These are phyloP conservation scores for Psilocybe cyanescens DNA, from an alignment of 768 basidiomycete genomes.

Conservation along the genomic window DNA sequence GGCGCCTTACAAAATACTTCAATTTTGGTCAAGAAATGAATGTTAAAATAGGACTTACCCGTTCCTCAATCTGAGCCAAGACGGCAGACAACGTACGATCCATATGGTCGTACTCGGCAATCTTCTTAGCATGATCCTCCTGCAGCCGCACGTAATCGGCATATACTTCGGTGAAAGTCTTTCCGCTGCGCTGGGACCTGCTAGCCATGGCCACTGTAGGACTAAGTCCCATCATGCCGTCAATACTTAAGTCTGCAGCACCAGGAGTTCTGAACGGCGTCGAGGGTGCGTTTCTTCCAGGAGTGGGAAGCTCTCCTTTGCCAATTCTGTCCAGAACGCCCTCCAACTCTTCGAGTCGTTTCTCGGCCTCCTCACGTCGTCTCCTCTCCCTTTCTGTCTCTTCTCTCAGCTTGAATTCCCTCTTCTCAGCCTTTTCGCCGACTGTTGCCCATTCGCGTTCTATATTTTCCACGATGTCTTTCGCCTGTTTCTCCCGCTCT, in stretches of 20 bases:
- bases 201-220: conserved; percentile 89
- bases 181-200: conserved; percentile 78
- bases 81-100: conserved; percentile 80
- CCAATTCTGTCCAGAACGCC: conserved; percentile 73
- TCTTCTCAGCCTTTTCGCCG: conserved; percentile 66
- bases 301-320: conserved; percentile 69
- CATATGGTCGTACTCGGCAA: conserved; percentile 84
- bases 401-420: conserved; percentile 68
- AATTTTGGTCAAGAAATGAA: not conserved
- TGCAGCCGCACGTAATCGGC: conserved; percentile 87
- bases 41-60: conserved; percentile 50
- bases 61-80: conserved; percentile 88
- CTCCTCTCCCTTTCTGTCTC: conserved; percentile 75
- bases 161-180: conserved; percentile 95
- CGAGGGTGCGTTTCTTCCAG: conserved; percentile 48
- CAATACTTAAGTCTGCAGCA: conserved; percentile 43
- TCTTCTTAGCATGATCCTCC: conserved; percentile 78
- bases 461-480: conserved; percentile 79
- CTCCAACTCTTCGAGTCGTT: conserved; percentile 71
- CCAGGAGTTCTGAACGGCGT: conserved; percentile 50
- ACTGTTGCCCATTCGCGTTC: conserved; percentile 84
- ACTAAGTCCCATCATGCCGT: conserved; percentile 73
- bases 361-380: conserved; percentile 73
- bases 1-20: conserved; percentile 67
- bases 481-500: conserved; percentile 83